These are phyloP conservation scores for Apiospora phragmitis DNA, from an alignment of 2,329 filamentous ascomycete genomes.

Conservation along the genomic window DNA sequence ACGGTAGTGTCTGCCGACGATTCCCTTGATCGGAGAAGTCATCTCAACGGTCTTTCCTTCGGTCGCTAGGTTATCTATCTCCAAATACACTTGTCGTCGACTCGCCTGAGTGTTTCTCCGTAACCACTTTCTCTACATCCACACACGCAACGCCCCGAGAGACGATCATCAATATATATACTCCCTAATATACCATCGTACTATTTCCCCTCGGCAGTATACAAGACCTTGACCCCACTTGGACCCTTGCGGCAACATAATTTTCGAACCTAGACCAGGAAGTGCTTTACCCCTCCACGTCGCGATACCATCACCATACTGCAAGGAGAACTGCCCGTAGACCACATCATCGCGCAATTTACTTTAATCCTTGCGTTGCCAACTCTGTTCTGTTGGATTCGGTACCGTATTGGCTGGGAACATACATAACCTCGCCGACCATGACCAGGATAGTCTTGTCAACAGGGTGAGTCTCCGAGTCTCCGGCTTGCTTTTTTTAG, in stretches of 20 bases:
- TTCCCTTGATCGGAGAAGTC: neutral
- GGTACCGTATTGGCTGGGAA: neutral
- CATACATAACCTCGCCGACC: neutral
- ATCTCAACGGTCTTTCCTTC: neutral
- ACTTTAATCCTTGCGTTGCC: neutral
- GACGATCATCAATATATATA: neutral
- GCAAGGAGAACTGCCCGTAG: neutral
- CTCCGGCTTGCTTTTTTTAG: slow-evolving; percentile 5
- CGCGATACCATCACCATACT: neutral
- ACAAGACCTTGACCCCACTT: neutral
- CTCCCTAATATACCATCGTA: neutral
- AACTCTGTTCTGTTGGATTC: neutral
- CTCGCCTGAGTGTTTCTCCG: neutral
- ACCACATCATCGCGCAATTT: neutral
- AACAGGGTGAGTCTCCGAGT: slow-evolving; percentile 66
- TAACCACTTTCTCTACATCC: neutral
- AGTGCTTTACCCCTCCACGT: neutral
- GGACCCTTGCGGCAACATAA: slow-evolving; percentile 2
- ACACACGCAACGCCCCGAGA: neutral
- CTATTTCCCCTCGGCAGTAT: neutral
- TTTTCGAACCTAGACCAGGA: neutral
- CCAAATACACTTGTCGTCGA: neutral
- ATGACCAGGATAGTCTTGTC: slow-evolving; percentile 83
- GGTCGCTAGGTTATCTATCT: neutral
- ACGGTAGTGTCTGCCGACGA: neutral